Conservation (phyloP, 73 alveolate genomes). For the Tetrahymena thermophila region DNA sequence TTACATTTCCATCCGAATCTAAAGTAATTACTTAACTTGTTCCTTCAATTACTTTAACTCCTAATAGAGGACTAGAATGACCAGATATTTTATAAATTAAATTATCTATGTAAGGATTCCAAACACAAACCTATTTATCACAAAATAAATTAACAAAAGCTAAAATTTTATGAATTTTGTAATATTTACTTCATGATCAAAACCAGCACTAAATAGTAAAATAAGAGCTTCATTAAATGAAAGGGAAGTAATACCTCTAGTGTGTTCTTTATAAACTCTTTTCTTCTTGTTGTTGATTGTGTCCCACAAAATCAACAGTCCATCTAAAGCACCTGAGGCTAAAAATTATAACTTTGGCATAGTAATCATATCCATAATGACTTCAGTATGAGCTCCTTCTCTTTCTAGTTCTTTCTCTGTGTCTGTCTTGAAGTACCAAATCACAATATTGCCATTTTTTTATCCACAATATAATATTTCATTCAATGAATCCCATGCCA, state of each 20-base stretch:
- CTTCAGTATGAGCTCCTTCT: constrained; percentile 64
- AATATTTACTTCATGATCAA: constrained; percentile 64
- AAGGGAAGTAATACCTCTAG: constrained; percentile 69
- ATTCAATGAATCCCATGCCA: constrained; percentile 73
- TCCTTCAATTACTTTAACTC: constrained; percentile 59
- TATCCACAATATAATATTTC: constrained; percentile 68
- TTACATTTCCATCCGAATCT: constrained; percentile 66
- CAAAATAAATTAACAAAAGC: not conserved
- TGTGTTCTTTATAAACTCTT: constrained; percentile 66
- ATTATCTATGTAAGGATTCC: constrained; percentile 81
- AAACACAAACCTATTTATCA: constrained; percentile 38
- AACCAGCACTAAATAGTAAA: constrained; percentile 74
- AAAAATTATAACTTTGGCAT: constrained; percentile 68
- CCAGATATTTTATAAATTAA: constrained; percentile 58
- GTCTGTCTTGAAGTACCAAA: constrained; percentile 68
- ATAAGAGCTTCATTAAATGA: constrained; percentile 63
- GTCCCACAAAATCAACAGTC: constrained; percentile 68
- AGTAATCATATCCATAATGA: constrained; percentile 72
- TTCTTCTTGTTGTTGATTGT: constrained; percentile 55
- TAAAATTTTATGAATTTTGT: not conserved
- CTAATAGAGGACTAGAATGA: constrained; percentile 63
- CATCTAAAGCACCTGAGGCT: constrained; percentile 70
- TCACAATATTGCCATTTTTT: constrained; percentile 64
- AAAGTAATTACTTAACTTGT: constrained; percentile 62
- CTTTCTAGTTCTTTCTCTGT: constrained; percentile 43